These are phyloP conservation scores for Bassia scoparia DNA, from an alignment of 148 eudicot genomes.

Conservation along the genomic window DNA sequence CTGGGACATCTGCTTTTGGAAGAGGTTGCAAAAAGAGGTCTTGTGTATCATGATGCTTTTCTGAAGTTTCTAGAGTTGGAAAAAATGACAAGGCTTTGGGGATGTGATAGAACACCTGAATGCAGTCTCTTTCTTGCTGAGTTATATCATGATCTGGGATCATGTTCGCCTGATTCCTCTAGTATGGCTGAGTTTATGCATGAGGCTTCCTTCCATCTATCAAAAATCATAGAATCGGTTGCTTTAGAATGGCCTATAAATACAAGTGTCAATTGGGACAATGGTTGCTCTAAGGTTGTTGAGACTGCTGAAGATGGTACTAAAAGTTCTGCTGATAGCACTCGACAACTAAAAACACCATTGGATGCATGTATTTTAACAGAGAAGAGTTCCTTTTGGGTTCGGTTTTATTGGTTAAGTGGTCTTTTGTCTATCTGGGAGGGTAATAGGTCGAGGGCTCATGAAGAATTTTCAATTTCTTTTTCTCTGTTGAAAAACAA, in stretches of 20 bases:
- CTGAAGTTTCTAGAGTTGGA: slow-evolving; percentile 70
- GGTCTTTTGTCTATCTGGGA: slow-evolving; percentile 72
- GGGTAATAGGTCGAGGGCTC: slow-evolving; percentile 70
- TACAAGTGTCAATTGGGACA: slow-evolving; percentile 28
- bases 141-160: slow-evolving; percentile 74
- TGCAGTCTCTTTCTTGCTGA: slow-evolving; percentile 92
- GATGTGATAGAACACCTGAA: slow-evolving; percentile 62
- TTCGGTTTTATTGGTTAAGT: slow-evolving; percentile 82
- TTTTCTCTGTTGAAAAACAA: slow-evolving; percentile 54
- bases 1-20: slow-evolving; percentile 77
- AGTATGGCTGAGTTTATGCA: slow-evolving; percentile 47
- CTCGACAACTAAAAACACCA: slow-evolving; percentile 25
- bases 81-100: slow-evolving; percentile 75
- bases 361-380: slow-evolving; percentile 35
- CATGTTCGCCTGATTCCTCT: slow-evolving; percentile 50
- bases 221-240: slow-evolving; percentile 75
- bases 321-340: slow-evolving; percentile 32
- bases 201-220: slow-evolving; percentile 73
- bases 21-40: slow-evolving; percentile 56
- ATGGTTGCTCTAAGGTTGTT: slow-evolving; percentile 19
- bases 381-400: slow-evolving; percentile 69
- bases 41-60: slow-evolving; percentile 51
- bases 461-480: slow-evolving; percentile 60
- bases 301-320: slow-evolving; percentile 29
- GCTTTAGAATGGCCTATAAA: slow-evolving; percentile 55